Base-by-base conservation (phyloP, 768 basidiomycete genomes). In the Leccinellum albellum region DNA sequence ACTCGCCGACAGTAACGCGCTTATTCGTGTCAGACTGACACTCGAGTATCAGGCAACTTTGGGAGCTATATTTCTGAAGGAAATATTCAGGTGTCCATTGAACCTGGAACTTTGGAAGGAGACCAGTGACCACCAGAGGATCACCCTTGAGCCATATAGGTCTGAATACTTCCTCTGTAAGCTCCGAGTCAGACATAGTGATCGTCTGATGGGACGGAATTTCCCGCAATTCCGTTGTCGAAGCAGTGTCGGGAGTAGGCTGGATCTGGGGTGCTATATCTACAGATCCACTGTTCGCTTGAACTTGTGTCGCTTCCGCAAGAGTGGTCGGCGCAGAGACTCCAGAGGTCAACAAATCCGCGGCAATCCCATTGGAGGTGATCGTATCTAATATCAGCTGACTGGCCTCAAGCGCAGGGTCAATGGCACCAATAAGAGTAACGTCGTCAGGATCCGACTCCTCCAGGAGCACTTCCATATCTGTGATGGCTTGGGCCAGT, bases 51-150 rank as follows among this genome's bases (percentile, higher is more conserved):
- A 86, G 76, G 68, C 88, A 87, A 26, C 66, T 75, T 59, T 89
- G 81, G 10, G 76, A 70, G 7, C 83, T 85, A 67, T 89, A 88
- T 60, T 85, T 78, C 51, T 82, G 71, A 17, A 84, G 80, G 71
- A 98, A 94, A 65, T 87, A 89, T 54, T 87, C 82, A 0, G 95
- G 95, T 5, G 81, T 85, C 95, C 95, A 98, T 55, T 78, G 68
- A 58, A 87, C 71, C 62, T 79, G 75, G 71, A 94, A 87, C 61
- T 84, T 81, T 14, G 77, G 64, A 49, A 82, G 72, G 20, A 91
- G 71, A 28, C 79, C 82, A 28, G 84, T 87, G 48, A 97, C 88
- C 29, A 96, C 82, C 9, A 98, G 67, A 2, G 94, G 91, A 33
- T 87, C 77, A 26, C 94, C 94, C 44, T 73, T 73, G 9, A 70